Base-by-base conservation (phyloP, 2,329 filamentous ascomycete species). In the Atkinsonella hypoxylon region DNA sequence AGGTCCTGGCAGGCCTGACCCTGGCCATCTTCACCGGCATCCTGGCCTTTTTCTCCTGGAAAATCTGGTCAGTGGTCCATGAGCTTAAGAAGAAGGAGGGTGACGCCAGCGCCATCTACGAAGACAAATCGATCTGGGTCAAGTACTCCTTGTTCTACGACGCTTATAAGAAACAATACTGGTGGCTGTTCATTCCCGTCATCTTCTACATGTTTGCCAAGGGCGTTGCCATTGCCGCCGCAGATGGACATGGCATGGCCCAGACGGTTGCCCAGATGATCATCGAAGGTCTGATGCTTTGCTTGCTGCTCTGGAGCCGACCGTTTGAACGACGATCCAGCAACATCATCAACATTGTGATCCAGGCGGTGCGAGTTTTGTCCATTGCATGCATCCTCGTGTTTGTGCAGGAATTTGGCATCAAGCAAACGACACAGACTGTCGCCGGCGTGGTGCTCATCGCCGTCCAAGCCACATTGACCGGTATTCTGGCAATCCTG, bases 101-200 rank as follows among this genome's bases (percentile, higher is more conserved):
- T 51, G 85, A 90, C 62, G 68, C 78, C 0, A 74, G 76, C 15
- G 79, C 73, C 12, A 76, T 98, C 9, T 97, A 89, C 67, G 87
- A 96, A 53, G 78, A 97, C 70, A 94, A 93, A 73, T 79, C 85
- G 52, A 83, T 85, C 40, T 96, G 93, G 90, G 77, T 88, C 65
- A 95, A 93, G 72, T 98, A 98, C 76, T 93, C 87, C 61, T 76
- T 96, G 55, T 97, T 98, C 71, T 98, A 98, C 73, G 93, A 97
- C 62, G 85, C 84, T 59, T 97, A 95, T 76, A 89, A 89, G 72
- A 89, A 87, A 68, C 81, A 83, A 59, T 95, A 91, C 73, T 98
- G 93, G 93, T 97, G 91, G 91, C 70, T 96, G 22, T 97, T 98
- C 64, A 77, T 97, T 13, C 93, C 93, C 0, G 75, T 79, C 54